Base-by-base conservation (phyloP, 352 stramenopile genomes). In the Globisporangium nodosum region DNA sequence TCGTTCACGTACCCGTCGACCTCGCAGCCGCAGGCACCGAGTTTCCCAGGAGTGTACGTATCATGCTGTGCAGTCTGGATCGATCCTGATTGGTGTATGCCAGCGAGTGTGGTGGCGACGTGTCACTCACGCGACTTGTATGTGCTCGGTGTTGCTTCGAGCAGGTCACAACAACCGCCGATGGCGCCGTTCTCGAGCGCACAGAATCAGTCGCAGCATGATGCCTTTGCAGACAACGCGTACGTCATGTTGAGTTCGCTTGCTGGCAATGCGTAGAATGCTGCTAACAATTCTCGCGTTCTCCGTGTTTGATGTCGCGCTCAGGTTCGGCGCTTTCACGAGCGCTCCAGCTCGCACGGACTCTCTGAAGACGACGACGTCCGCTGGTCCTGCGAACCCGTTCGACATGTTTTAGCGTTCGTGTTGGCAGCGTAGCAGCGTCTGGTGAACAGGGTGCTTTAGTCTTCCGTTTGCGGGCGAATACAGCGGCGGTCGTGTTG, bases 341-440 rank as follows among this genome's bases (percentile, higher is more conserved):
- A 55, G 73, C 56, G 69, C 76, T 20, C 63, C 72, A 15, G 52
- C 69, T 52, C 56, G 56, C 49, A 15, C 75, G 73, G 61, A 71
- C 27, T 70, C 69, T 7, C 45, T 70, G 16, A 69, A 70, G 24
- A 46, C 56, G 20, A n/a, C 60, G 9, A 39, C 68, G 20, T 55
- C 58, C 3, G 65, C 72, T 18, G 65, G 73, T 45, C 59, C 81
- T 31, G 73, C 81, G 39, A 93, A 93, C 58, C 84, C 81, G 52
- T 91, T 93, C 66, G 84, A 93, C 64, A 81, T 93, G 77, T 90
- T 93, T 68, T 93, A 63, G 84, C 49, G 15, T 21, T 21, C 33
- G 33, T 9, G 33, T 37, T 37, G 33, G 33, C 5, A 37, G 33
- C 33, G 8, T 6, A 11, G 33, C 33, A 37, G 33, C 8, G 33